Evolutionary conservation across 352 stramenopile species (phyloP), one percentile per base, ranked within the genome.

Genomic region (Pythium monospermum): DNA sequence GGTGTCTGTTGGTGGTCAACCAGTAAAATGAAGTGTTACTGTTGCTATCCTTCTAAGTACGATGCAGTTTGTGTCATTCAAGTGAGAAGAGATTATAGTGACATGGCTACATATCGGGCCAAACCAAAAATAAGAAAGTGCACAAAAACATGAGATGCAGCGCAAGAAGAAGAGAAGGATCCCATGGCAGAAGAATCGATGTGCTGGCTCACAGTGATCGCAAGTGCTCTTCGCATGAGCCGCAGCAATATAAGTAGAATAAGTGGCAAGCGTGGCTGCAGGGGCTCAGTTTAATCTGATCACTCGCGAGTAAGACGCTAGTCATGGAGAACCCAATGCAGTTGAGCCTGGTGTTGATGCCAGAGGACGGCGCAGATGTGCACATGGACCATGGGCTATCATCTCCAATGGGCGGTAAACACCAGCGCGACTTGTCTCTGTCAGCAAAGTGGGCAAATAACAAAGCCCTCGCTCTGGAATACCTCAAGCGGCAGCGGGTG

Each of bases 361-460:
- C 68, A 8, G 66, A 84, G 44, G 52, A 63, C 31, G 56, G 63
- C 5, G 54, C 66, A 16, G 49, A 56, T 4, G 38, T 16, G 3
- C 30, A 23, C 19, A 37, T 46, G 2, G 53, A 62, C 23, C 42
- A 66, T 6, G 53, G 68, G 15, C 57, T 76, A n/a, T 44, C 60
- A 13, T 81, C 71, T 43, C 61, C 79, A 0, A 84, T 87, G 72
- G 66, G 66, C 13, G 76, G 79, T 25, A 87, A 87, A 27, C 67
- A 86, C 40, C 79, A 87, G 49, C 75, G 77, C 10, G 71, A 66
- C 22, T 59, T 86, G 27, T 91, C 80, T 15, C 49, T 86, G 8
- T 91, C 77, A 0, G 80, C 76, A 13, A 91, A 87, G 49, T 91
- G 80, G 80, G 74, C 72, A 13, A 85, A 50, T 50, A 83, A 87